Evolutionary conservation across 768 basidiomycete genomes (phyloP), one percentile per base, ranked within the genome.

Genomic region (Pulveroboletus sp.): DNA sequence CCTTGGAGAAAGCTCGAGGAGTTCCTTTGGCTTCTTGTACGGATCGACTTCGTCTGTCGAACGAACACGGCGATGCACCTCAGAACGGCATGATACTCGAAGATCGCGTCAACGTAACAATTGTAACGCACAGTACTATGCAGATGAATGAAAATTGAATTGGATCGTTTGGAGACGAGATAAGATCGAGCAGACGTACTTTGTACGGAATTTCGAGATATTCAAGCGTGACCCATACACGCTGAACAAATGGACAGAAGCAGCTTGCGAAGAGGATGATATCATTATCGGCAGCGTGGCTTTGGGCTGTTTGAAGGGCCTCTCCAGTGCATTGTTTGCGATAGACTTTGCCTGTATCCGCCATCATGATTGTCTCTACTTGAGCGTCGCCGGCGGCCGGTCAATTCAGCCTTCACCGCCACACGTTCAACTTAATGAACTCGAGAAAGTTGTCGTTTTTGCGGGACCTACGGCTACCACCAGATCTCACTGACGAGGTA

Each of bases 181-280:
- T 21, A 15, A 8, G 39, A 24, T 62, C 53, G n/a, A 28, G 37
- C 1, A 27, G 1, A 54, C 32, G 45, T 71, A 84, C 86, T 63
- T 82, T 79, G 69, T 93, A 91, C 3, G 81, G 78, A 39, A 90
- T 78, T 1, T 73, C 76, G 18, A 89, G 77, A 53, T 78, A 76
- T 64, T 92, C 88, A 28, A 91, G 72, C 0, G 81, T 76, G 17
- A 82, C 75, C 89, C 90, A 93, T 2, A 80, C 86, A 14, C 89
- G 75, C 65, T 91, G 88, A 2, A 90, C 88, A 61, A 90, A 91
- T 0, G 87, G 86, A 62, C 87, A 89, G 60, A 88, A 88, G 61
- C 84, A 88, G 46, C 79, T 76, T 8, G 74, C 82, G 56, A 88
- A 90, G 21, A 92, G 72, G 1, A 79, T 83, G 53, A 86, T 80